Base-by-base conservation (phyloP, 2,329 filamentous ascomycete genomes). In the Teratosphaeria destructans region DNA sequence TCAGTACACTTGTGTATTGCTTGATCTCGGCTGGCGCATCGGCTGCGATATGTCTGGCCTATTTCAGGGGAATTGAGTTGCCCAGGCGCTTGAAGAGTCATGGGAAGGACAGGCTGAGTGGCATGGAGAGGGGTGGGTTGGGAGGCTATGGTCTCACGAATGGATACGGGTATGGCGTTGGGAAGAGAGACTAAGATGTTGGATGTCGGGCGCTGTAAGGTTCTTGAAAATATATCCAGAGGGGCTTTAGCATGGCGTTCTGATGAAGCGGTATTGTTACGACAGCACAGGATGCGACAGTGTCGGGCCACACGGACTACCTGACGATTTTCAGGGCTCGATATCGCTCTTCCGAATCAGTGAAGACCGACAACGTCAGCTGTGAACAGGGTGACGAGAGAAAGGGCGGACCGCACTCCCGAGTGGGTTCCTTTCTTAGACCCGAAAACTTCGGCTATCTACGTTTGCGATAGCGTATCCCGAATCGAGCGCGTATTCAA, bases 21-120 rank as follows among this genome's bases (percentile, higher is more conserved):
- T 62, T 78, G 64, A 61, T 79, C 60, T 78, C 71, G 64, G 79
- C 76, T 11, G 73, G 73, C 4, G 77, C 76, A 56, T 78, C 76
- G 53, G 77, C 78, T 16, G 76, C 78, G 26, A 73, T 80, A 56
- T 82, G 80, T 57, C 70, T 84, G 56, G 77, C 78, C 7, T 85
- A 82, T 71, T 81, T 81, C 61, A 67, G 79, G 67, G 82, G 71
- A 58, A 78, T 80, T 64, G 81, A 75, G 72, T 62, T 81, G 63
- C 79, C 79, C 57, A 69, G 79, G 52, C 71, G 79, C 61, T 67
- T 80, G 63, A 82, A 78, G 75, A 76, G 79, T 57, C 83, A 85
- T 72, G 82, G 82, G 52, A 79, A 79, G 56, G 82, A 84, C 66
- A 75, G 79, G 64, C 67, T 70, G 69, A 71, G 59, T 63, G 74